Evolutionary conservation across 345 rosid species (phyloP).

Genomic region (Schrenkiella parvula): DNA sequence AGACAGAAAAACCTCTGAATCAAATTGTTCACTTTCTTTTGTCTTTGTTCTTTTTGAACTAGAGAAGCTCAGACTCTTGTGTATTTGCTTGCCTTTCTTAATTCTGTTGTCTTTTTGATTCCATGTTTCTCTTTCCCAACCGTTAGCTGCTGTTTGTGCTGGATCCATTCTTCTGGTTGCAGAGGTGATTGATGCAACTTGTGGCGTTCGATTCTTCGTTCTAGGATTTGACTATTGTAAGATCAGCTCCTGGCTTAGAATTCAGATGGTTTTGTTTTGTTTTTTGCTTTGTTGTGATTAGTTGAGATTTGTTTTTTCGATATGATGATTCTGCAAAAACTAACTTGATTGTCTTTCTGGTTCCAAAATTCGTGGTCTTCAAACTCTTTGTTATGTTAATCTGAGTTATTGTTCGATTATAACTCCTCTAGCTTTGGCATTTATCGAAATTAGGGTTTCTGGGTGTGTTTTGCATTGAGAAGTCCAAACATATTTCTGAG

Average conservation of each 20-base stretch:
- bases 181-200: slow-evolving; percentile 5
- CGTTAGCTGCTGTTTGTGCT: slow-evolving; percentile 9
- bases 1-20: slow-evolving; percentile 7
- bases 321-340: slow-evolving; percentile 2
- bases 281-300: neutral
- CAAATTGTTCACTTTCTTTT: neutral
- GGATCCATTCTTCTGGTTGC: slow-evolving; percentile 10
- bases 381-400: neutral
- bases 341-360: neutral
- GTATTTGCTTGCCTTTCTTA: neutral
- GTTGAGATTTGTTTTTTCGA: slow-evolving; percentile 4
- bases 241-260: neutral
- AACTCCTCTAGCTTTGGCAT: neutral
- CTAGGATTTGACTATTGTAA: neutral
- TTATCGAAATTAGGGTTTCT: slow-evolving; percentile 39
- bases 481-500: neutral
- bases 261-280: slow-evolving; percentile 2
- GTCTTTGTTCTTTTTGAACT: slow-evolving; percentile 18
- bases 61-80: slow-evolving; percentile 17
- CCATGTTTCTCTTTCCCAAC: neutral
- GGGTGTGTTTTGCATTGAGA: neutral
- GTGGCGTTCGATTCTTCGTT: slow-evolving; percentile 13
- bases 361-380: neutral
- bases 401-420: neutral
- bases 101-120: neutral